Evolutionary conservation across 1,139 yeast species (phyloP), one percentile per base, ranked within the genome.

Genomic region (Yarrowia galli): DNA sequence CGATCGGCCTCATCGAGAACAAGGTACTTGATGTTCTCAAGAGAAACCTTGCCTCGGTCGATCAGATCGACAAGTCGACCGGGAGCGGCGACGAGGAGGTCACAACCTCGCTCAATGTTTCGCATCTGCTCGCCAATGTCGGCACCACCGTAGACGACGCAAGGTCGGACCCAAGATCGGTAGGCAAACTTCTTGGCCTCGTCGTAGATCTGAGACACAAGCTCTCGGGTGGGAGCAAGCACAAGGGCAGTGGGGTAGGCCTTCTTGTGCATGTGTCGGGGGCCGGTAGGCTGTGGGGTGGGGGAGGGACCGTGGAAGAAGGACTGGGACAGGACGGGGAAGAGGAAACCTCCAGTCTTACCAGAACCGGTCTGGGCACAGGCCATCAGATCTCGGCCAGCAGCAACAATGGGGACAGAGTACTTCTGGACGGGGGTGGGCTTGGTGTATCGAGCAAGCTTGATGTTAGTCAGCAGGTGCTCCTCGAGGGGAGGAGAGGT

Each of bases 361-460:
- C 99, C 99, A 69, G 98, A 93, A 91, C 84, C 98, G 75, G 99
- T 95, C 84, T 95, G 99, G 72, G 99, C 99, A 88, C 99, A 95
- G 60, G 99, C 99, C 99, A 95, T 95, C 82, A 95, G 88, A 82
- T 95, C 99, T 83, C 99, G 89, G 75, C 97, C 97, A 68, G 84
- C 88, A 70, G 97, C 92, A 73, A 96, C 97, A 75, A 96, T 95
- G 72, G 99, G 99, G 73, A 95, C 92, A 65, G 99, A 95, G 84
- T 95, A 95, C 82, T 95, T 95, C 81, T 95, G 99, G 69, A 95
- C 99, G 67, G 99, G 99, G 53, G 99, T 95, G 76, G 99, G 99
- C 81, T 85, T 92, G 72, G 90, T 87, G 84, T 95, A 96, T 80
- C 97, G 88, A 63, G 98, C 96, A 73, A 89, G 83, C 72, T 83